Conservation (phyloP, 345 rosid species). For the Hibiscus trionum region DNA sequence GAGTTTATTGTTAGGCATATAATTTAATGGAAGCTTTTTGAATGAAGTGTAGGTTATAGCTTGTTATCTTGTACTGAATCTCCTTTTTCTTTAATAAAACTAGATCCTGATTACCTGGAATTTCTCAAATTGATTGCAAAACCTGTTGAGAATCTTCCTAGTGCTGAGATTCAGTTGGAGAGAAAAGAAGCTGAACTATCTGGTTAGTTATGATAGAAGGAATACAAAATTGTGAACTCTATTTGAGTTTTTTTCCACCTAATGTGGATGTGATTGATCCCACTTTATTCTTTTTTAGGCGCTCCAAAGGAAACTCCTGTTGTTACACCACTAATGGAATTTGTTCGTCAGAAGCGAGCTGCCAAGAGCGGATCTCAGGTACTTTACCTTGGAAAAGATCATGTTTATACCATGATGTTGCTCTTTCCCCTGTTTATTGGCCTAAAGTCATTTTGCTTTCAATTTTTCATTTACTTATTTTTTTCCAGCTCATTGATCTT, state of each 20-base stretch:
- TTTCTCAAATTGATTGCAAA: conserved; percentile 57
- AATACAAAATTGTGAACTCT: background rate
- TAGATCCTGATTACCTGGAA: conserved; percentile 65
- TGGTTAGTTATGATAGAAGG: conserved; percentile 29
- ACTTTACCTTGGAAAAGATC: background rate
- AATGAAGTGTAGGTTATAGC: background rate
- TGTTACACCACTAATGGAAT: conserved; percentile 77
- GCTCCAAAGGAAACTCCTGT: conserved; percentile 38
- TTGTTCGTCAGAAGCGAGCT: conserved; percentile 69
- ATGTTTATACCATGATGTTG: background rate
- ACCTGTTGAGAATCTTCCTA: conserved; percentile 56
- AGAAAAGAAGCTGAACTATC: conserved; percentile 59
- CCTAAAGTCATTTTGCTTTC: background rate
- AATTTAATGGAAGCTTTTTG: background rate
- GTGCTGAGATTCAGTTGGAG: conserved; percentile 60
- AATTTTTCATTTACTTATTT: background rate
- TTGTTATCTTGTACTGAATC: background rate
- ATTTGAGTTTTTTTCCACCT: background rate
- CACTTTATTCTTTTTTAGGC: conserved; percentile 24
- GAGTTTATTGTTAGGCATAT: background rate
- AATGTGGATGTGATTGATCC: background rate
- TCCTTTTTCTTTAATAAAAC: background rate
- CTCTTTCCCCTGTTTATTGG: background rate
- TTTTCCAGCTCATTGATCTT: background rate
- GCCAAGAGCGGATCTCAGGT: conserved; percentile 52